These are phyloP conservation scores for Phytophthora agathidicida DNA, from an alignment of 352 stramenopile species.

Conservation along the genomic window DNA sequence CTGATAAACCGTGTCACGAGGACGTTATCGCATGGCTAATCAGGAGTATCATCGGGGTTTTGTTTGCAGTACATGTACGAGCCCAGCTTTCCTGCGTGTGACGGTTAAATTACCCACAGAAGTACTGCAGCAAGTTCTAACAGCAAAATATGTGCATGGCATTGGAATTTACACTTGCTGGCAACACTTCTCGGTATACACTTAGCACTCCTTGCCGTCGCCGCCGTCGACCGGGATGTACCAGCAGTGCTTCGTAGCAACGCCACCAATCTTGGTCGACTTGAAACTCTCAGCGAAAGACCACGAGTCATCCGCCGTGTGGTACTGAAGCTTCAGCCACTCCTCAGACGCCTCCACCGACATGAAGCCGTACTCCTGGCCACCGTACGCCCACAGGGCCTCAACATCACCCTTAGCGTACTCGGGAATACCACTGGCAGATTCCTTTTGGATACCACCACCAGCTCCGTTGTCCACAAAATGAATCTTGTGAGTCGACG, in stretches of 20 bases:
- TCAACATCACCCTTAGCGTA: conserved; percentile 51
- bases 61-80: no score
- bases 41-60: no score
- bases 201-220: conserved; percentile 43
- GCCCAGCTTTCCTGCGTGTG: no score
- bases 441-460: conserved; percentile 82
- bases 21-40: no score
- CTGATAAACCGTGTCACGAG: no score
- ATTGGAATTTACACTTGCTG: no score
- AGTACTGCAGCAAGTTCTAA: no score
- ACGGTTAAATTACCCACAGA: no score
- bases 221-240: conserved; percentile 59
- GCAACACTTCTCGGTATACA: no score
- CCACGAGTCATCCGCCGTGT: conserved; percentile 74
- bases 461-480: conserved; percentile 84
- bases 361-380: conserved; percentile 81
- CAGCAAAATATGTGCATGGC: not conserved
- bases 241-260: conserved; percentile 79
- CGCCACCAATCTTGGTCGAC: conserved; percentile 51
- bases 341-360: conserved; percentile 59
- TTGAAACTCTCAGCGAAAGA: conserved; percentile 58
- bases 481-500: conserved; percentile 50
- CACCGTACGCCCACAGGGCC: conserved; percentile 65
- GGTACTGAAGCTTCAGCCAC: conserved; percentile 75
- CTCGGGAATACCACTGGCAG: conserved; percentile 68